Base-by-base conservation (phyloP, 2,329 filamentous ascomycete species). In the Microcyclospora pomicola region DNA sequence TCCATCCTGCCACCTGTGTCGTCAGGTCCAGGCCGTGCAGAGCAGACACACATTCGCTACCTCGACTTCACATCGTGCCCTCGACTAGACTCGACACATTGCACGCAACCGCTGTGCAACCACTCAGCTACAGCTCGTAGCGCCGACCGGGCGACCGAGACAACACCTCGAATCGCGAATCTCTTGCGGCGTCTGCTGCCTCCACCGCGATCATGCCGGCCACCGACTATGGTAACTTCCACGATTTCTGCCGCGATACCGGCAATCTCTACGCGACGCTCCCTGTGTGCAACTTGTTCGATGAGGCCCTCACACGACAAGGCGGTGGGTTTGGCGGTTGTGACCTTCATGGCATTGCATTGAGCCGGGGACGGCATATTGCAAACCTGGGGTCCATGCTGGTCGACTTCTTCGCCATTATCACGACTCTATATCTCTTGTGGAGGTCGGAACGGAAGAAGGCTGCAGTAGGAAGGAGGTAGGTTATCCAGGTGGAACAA, bases 371-470 rank as follows among this genome's bases (percentile, higher is more conserved):
- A 35, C 38, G 67, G 72, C 64, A 81, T 51, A 65, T 98, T 30
- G 82, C 79, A 28, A 98, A 98, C 56, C 59, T 98, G 48, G 91
- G 91, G n/a, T 92, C 87, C 6, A 94, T 98, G 56, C 49, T 98
- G 33, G 60, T 96, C 31, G 81, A 75, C 44, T 84, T 71, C 44
- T 59, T 93, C 46, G 84, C 87, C 31, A 87, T 98, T 49, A 53
- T 74, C 15, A 64, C 73, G 7, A 68, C 80, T 4, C 54, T 65
- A 9, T 77, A 80, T 49, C 67, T 98, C 41, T 53, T 96, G 59
- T 74, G 80, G 63, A 72, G 76, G 49, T 93, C 91, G 14, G 82
- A 96, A 53, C 75, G 73, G 58, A 96, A 98, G 66, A 79, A 82
- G 60, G 91, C 91, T 39, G 91, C 91, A 39, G 91, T 98, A 34